Evolutionary conservation across 140 eudicot genomes (phyloP).

Genomic region (Ambrosia hybrid): DNA sequence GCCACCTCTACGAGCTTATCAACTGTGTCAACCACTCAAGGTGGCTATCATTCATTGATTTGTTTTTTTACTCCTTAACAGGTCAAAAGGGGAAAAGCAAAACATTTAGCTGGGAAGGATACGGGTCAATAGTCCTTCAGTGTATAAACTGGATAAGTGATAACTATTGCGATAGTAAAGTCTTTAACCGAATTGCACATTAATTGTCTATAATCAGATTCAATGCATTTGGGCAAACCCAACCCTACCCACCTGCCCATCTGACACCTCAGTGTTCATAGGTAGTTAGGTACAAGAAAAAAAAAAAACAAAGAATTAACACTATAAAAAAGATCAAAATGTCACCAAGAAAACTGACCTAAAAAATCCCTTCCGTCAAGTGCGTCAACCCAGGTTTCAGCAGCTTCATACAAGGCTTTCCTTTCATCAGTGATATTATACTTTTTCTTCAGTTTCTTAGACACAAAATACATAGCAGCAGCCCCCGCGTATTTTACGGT

Average conservation of each 20-base stretch:
- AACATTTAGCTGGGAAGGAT: neutral
- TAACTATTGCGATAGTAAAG: neutral
- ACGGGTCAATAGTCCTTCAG: neutral
- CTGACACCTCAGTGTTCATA: neutral
- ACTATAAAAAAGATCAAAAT: neutral
- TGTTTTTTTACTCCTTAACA: neutral
- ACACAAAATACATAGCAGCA: conserved; percentile 91
- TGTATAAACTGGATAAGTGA: neutral
- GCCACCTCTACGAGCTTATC: conserved; percentile 1
- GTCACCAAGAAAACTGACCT: conserved; percentile 48
- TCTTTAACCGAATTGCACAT: neutral
- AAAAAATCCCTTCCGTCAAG: conserved; percentile 80
- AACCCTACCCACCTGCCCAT: neutral
- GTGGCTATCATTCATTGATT: neutral
- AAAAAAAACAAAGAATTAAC: neutral
- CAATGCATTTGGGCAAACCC: neutral
- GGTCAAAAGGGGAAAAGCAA: neutral
- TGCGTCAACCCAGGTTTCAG: conserved; percentile 95
- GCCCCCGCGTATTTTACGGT: conserved; percentile 90
- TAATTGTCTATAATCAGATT: neutral
- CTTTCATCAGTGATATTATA: conserved; percentile 89
- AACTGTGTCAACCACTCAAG: neutral
- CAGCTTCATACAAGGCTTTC: conserved; percentile 82
- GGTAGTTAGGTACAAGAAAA: neutral
- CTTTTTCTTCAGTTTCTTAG: conserved; percentile 85